These are phyloP conservation scores for Ophiocordyceps sinensis DNA, from an alignment of 2,329 filamentous ascomycete genomes.

Conservation along the genomic window DNA sequence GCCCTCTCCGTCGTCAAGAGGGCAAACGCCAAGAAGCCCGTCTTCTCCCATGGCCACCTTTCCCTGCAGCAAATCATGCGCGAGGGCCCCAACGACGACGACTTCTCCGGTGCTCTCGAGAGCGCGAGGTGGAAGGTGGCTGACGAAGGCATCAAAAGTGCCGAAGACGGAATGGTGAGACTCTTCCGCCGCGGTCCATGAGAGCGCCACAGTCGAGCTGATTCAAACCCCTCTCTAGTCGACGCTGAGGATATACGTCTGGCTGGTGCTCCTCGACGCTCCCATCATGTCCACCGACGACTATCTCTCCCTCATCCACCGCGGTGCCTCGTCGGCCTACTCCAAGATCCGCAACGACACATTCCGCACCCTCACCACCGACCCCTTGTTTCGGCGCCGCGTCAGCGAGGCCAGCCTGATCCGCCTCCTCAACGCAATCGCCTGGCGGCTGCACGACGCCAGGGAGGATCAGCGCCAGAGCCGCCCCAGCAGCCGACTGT, in stretches of 20 bases:
- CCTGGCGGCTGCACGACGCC: slow-evolving; percentile 82
- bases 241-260: slow-evolving; percentile 83
- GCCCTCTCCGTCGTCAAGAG: slow-evolving; percentile 20
- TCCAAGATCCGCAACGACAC: slow-evolving; percentile 98
- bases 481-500: slow-evolving; percentile 22
- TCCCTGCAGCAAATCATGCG: slow-evolving; percentile 63
- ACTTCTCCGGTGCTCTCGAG: slow-evolving; percentile 52
- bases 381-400: slow-evolving; percentile 88
- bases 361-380: slow-evolving; percentile 89
- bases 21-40: slow-evolving; percentile 25
- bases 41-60: slow-evolving; percentile 38
- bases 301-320: slow-evolving; percentile 82
- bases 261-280: slow-evolving; percentile 85
- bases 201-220: neutral
- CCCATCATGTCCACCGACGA: slow-evolving; percentile 72
- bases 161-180: slow-evolving; percentile 66
- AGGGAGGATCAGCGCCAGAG: slow-evolving; percentile 34
- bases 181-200: no score
- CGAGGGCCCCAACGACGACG: slow-evolving; percentile 62
- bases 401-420: slow-evolving; percentile 94
- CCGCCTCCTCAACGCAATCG: slow-evolving; percentile 83
- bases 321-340: slow-evolving; percentile 87
- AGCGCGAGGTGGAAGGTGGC: slow-evolving; percentile 60
- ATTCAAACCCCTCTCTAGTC: slow-evolving; percentile 46
- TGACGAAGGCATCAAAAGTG: slow-evolving; percentile 61